Evolutionary conservation across 75 land plant species (phyloP), one percentile per base, ranked within the genome.

Genomic region (Picea sitchensis): DNA sequence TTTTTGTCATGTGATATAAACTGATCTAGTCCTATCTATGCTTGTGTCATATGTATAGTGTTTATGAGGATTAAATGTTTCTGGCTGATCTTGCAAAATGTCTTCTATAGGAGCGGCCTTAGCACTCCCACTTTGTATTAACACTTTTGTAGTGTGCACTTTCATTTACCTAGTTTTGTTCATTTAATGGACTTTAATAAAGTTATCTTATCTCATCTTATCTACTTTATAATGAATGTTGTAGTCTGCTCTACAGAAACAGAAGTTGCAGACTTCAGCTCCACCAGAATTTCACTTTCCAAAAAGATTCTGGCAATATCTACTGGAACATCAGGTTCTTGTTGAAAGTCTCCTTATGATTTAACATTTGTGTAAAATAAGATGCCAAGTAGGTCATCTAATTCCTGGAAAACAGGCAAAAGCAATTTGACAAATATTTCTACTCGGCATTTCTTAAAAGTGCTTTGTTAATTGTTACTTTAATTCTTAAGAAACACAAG

Each of bases 291-390:
- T 97, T 67, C 74, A 82, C 18, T 73, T 97, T 69, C 90, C 87
- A 51, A 92, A 89, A 64, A 87, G 99, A 84, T 97, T 97, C 72
- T 97, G 99, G 99, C 87, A 89, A 78, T 97, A 92, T 82, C 77
- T 97, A 61, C 77, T 97, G 30, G 90, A 88, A 23, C 87, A 84
- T 36, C 84, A 91, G 99, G 99, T 93, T 36, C 44, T 26, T 65
- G 56, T 30, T 75, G 76, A 54, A 57, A 5, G 12, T 14, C 15
- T 9, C 0, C 41, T 41, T 20, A 18, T 41, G 14, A 14, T 58
- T 75, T 32, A 23, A 62, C 5, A 23, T 38, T 17, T 41, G n/a
- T 44, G 54, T 17, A 54, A 26, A 41, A 57, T 57, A 7, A 75
- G 36, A 54, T 18, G 21, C 34, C 14, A 26, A 58, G 17, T 75